A percentile compares a stretch with the other conserved stretches of the same genome.
phyloP scores from a whole-genome alignment of 2,329 filamentous ascomycete species.

The Sclerotinia minor region DNA sequence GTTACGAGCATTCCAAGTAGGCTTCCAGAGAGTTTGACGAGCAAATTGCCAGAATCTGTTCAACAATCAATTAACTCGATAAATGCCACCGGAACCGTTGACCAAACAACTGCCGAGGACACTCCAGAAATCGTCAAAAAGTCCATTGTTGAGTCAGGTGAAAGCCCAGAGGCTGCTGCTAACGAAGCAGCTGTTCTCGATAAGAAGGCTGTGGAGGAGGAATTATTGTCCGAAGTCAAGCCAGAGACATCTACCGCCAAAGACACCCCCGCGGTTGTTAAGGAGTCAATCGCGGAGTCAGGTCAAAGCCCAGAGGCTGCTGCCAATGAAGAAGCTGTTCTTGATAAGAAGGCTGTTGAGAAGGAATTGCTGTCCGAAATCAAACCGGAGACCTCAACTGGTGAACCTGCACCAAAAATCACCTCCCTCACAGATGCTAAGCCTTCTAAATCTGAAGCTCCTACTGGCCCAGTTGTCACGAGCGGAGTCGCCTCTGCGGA shows the following conservation, averaged over 20 bases:
- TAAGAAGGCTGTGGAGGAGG: conserved; percentile 72
- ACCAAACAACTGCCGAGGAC: conserved; percentile 50
- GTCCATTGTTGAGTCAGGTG: conserved; percentile 57
- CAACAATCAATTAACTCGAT: conserved; percentile 54
- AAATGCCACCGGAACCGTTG: conserved; percentile 40
- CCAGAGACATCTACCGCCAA: conserved; percentile 44
- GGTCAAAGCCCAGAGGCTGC: conserved; percentile 69
- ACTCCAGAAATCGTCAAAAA: conserved; percentile 59
- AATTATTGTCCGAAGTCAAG: conserved; percentile 67
- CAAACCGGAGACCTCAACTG: conserved; percentile 44
- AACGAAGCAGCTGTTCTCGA: conserved; percentile 69
- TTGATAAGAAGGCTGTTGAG: conserved; percentile 75
- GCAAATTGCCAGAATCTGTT: conserved; percentile 55
- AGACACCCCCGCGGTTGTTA: conserved; percentile 57
- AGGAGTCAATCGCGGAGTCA: conserved; percentile 58
- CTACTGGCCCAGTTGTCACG: conserved; percentile 17
- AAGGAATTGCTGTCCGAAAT: conserved; percentile 69
- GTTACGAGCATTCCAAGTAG: conserved; percentile 48
- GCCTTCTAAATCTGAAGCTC: conserved; percentile 28
- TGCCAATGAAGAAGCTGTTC: conserved; percentile 65
- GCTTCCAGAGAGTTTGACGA: conserved; percentile 55
- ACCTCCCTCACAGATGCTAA: conserved; percentile 44
- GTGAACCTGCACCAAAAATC: conserved; percentile 37
- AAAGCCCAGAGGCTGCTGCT: conserved; percentile 69
- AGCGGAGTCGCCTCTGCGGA: conserved; percentile 15